phyloP scores from a whole-genome alignment of 2,329 filamentous ascomycete genomes.

The Neurospora sp. region DNA sequence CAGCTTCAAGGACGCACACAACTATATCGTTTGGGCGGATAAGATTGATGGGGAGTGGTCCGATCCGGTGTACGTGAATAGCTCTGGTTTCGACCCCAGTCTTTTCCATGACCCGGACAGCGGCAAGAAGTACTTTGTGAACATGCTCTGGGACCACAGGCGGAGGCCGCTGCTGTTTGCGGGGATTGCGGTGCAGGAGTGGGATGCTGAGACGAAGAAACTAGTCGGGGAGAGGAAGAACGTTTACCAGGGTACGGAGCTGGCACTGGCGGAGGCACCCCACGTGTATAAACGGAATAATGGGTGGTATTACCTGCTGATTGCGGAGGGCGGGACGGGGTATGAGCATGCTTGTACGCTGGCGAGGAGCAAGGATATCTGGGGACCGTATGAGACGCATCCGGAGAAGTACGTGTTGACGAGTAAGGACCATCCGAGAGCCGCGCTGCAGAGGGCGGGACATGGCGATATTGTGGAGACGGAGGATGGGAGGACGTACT shows the following conservation, averaged over 20 bases:
- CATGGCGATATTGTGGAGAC: constrained; percentile 47
- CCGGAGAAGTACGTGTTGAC: constrained; percentile 49
- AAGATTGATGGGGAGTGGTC: constrained; percentile 51
- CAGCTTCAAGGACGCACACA: constrained; percentile 54
- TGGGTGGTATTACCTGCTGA: constrained; percentile 50
- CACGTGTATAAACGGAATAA: constrained; percentile 49
- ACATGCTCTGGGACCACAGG: constrained; percentile 48
- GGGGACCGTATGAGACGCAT: constrained; percentile 53
- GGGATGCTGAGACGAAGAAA: constrained; percentile 35
- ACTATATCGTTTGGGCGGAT: constrained; percentile 49
- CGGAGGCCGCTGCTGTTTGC: constrained; percentile 38
- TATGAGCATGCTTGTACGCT: constrained; percentile 54
- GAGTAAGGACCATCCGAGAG: constrained; percentile 38
- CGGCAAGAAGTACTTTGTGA: constrained; percentile 46
- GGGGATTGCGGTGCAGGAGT: constrained; percentile 51
- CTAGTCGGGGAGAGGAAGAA: constrained; percentile 47
- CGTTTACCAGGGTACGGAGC: constrained; percentile 44
- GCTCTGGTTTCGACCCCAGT: constrained; percentile 53
- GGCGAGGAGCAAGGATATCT: constrained; percentile 39
- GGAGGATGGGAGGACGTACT: constrained; percentile 40
- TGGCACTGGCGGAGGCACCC: constrained; percentile 46
- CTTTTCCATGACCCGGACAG: constrained; percentile 46
- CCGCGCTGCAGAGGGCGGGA: constrained; percentile 41
- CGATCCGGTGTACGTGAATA: constrained; percentile 49
- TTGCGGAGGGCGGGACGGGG: constrained; percentile 51